phyloP scores from a whole-genome alignment of 83 land plant genomes.

The Isoetes engelmannii region DNA sequence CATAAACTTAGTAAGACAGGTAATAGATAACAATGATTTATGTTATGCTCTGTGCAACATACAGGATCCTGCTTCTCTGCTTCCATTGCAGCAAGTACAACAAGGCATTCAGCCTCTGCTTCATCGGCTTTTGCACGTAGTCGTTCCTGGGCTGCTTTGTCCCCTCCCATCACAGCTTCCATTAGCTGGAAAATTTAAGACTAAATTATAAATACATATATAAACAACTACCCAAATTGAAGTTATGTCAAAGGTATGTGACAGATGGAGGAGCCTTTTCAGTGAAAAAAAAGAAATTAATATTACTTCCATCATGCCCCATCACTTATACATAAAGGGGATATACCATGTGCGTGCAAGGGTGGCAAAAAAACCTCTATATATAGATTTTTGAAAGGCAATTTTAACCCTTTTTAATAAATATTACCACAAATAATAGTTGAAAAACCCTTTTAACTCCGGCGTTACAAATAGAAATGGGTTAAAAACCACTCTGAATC shows the following conservation, averaged over 20 bases:
- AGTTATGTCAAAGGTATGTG: too few relatives aligned
- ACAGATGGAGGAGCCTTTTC: neutral
- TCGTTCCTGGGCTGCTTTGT: constrained; percentile 37
- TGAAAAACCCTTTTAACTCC: neutral
- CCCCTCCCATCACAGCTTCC: constrained; percentile 46
- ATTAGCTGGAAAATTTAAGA: constrained; percentile 14
- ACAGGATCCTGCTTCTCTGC: constrained; percentile 20
- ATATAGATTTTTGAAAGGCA: too few relatives aligned
- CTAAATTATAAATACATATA: too few relatives aligned
- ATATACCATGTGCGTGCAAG: too few relatives aligned
- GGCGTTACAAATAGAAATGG: neutral
- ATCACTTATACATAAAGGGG: neutral
- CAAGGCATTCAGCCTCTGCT: constrained; percentile 29
- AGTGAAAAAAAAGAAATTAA: too few relatives aligned
- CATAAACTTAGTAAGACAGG: too few relatives aligned
- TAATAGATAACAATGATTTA: too few relatives aligned
- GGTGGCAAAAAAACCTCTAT: too few relatives aligned
- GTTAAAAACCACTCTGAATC: neutral
- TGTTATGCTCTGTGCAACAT: too few relatives aligned
- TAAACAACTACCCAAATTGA: too few relatives aligned
- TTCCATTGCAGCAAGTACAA: constrained; percentile 30
- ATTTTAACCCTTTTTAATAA: too few relatives aligned
- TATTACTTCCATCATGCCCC: neutral
- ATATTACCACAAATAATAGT: neutral
- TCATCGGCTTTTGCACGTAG: constrained; percentile 35